These are phyloP conservation scores for Schizosaccharomyces japonicus DNA, from an alignment of 805 yeast genomes.

Conservation along the genomic window DNA sequence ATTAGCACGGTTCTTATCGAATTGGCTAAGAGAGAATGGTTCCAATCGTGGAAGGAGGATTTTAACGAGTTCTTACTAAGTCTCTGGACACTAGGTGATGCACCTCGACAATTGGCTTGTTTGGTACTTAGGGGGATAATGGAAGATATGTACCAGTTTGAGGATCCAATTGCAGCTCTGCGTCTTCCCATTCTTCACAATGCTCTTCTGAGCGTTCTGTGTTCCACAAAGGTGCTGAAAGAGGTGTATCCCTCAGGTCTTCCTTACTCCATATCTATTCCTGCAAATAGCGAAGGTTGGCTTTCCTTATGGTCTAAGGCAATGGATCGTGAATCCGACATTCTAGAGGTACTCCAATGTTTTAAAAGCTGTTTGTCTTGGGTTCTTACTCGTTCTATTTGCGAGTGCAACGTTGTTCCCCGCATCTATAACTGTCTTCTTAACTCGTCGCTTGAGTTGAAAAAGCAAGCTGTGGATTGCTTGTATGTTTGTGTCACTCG, in stretches of 20 bases:
- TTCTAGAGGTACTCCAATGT: background rate
- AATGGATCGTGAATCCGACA: background rate
- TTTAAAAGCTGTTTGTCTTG: background rate
- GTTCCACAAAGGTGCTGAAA: slow-evolving; percentile 42
- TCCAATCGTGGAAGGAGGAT: slow-evolving; percentile 31
- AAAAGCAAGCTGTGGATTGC: slow-evolving; percentile 72
- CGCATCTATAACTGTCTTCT: background rate
- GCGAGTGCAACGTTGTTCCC: background rate
- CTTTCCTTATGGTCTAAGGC: background rate
- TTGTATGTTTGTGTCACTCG: slow-evolving; percentile 73
- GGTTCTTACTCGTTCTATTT: background rate
- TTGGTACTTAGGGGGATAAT: slow-evolving; percentile 65
- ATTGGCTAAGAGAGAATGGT: slow-evolving; percentile 72
- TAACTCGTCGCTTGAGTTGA: background rate
- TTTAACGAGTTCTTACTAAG: slow-evolving; percentile 53
- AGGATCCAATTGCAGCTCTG: slow-evolving; percentile 62
- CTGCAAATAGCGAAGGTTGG: background rate
- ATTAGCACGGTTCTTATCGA: slow-evolving; percentile 78
- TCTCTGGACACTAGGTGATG: slow-evolving; percentile 44
- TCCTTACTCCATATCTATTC: background rate
- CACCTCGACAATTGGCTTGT: slow-evolving; percentile 52
- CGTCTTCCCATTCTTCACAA: background rate
- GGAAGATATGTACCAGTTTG: slow-evolving; percentile 78
- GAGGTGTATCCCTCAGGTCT: slow-evolving; percentile 40
- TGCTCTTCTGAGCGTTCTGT: slow-evolving; percentile 18